Evolutionary conservation across 805 yeast genomes (phyloP).

Genomic region (Groenewaldozyma tartarivorans): DNA sequence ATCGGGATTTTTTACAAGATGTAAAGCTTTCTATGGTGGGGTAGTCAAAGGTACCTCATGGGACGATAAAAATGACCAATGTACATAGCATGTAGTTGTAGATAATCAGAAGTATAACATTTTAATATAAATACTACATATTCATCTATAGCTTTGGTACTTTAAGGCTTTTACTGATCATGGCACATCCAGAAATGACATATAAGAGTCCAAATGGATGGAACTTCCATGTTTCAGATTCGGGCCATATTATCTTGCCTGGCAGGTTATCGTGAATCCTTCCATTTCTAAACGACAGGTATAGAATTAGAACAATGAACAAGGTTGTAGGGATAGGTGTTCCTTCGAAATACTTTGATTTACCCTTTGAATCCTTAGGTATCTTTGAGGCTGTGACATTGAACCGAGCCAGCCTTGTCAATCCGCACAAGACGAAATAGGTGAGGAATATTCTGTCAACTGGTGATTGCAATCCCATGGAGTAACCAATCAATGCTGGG

Average conservation of each 20-base stretch:
- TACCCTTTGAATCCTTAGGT: slow-evolving; percentile 83
- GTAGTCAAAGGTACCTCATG: too few species aligned
- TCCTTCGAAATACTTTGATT: slow-evolving; percentile 89
- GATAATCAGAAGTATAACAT: slow-evolving; percentile 1
- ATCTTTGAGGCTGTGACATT: slow-evolving; percentile 88
- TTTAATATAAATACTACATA: slow-evolving; percentile 4
- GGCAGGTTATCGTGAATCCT: slow-evolving; percentile 43
- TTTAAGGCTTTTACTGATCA: slow-evolving; percentile 82
- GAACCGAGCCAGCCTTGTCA: slow-evolving; percentile 89
- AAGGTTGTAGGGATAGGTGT: slow-evolving; percentile 90
- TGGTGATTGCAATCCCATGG: slow-evolving; percentile 81
- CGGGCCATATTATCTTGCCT: slow-evolving; percentile 42
- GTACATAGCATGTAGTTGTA: too few species aligned
- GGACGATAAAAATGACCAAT: background rate
- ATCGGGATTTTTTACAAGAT: background rate
- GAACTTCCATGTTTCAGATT: slow-evolving; percentile 43
- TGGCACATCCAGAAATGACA: slow-evolving; percentile 75
- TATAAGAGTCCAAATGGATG: slow-evolving; percentile 63
- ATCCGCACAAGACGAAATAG: slow-evolving; percentile 85
- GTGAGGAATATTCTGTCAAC: slow-evolving; percentile 67
- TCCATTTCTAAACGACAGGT: slow-evolving; percentile 47
- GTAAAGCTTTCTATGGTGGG: background rate
- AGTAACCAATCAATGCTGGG: slow-evolving; percentile 87
- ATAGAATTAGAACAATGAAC: slow-evolving; percentile 64
- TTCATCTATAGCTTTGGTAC: slow-evolving; percentile 67